These are phyloP conservation scores for Papiliotrema terrestris DNA, from an alignment of 1,284 basidiomycete species.

Conservation along the genomic window DNA sequence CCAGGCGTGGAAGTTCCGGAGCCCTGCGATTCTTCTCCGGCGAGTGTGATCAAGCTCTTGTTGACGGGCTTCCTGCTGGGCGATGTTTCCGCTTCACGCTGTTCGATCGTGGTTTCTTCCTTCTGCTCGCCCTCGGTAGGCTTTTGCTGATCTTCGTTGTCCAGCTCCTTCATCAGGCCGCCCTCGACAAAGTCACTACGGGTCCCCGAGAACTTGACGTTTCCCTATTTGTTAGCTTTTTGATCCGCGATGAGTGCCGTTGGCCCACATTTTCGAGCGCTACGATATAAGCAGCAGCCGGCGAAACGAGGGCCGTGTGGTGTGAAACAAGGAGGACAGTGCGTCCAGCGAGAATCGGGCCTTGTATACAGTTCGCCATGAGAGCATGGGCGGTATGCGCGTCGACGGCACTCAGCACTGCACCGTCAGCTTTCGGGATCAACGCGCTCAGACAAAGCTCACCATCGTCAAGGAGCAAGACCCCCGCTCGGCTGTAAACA, in stretches of 20 bases:
- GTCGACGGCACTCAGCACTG: slow-evolving; percentile 58
- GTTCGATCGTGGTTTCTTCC: slow-evolving; percentile 48
- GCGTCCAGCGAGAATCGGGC: slow-evolving; percentile 72
- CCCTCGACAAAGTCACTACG: slow-evolving; percentile 65
- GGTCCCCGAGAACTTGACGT: slow-evolving; percentile 69
- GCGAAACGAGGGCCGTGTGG: slow-evolving; percentile 54
- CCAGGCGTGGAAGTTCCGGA: slow-evolving; percentile 20
- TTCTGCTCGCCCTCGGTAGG: slow-evolving; percentile 48
- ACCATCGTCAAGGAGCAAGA: slow-evolving; percentile 86
- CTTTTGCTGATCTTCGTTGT: slow-evolving; percentile 56
- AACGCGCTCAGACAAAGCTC: slow-evolving; percentile 17
- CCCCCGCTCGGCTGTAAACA: slow-evolving; percentile 83
- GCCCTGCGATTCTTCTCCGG: slow-evolving; percentile 18
- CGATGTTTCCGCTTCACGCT: slow-evolving; percentile 10
- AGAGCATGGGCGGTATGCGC: slow-evolving; percentile 82
- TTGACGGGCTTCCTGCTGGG: slow-evolving; percentile 27
- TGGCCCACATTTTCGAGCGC: slow-evolving; percentile 69
- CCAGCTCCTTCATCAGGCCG: slow-evolving; percentile 62
- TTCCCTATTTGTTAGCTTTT: slow-evolving; percentile 49
- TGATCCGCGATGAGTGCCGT: not conserved
- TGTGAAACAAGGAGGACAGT: slow-evolving; percentile 87
- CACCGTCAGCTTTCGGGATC: slow-evolving; percentile 14
- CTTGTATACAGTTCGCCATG: slow-evolving; percentile 75
- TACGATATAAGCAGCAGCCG: slow-evolving; percentile 50
- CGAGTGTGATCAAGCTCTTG: slow-evolving; percentile 33